Evolutionary conservation across 1,284 basidiomycete species (phyloP).

Genomic region (Lentinula novae-zelandiae): DNA sequence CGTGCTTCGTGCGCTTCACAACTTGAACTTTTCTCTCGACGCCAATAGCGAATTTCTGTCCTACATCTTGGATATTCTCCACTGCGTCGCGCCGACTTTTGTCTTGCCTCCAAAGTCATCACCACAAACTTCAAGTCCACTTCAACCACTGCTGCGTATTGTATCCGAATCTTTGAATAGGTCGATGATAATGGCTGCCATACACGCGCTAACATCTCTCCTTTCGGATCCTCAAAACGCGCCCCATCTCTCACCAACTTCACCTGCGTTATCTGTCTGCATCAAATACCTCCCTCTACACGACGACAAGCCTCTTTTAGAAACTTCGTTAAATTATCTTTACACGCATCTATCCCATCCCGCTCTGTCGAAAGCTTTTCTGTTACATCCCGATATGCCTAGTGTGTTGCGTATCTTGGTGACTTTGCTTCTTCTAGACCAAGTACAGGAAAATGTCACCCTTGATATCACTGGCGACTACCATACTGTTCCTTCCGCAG

Average conservation of each 20-base stretch:
- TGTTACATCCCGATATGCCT: conserved; percentile 66
- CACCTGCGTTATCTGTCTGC: conserved; percentile 55
- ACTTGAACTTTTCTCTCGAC: conserved; percentile 53
- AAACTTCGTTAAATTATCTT: conserved; percentile 70
- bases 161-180: conserved; percentile 61
- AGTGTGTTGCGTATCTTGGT: conserved; percentile 64
- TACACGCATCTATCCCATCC: conserved; percentile 74
- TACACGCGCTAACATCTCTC: conserved; percentile 56
- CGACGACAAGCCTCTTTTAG: conserved; percentile 62
- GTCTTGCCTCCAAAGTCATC: conserved; percentile 32
- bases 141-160: conserved; percentile 50
- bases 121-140: conserved; percentile 33
- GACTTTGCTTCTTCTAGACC: conserved; percentile 61
- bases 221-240: conserved; percentile 61
- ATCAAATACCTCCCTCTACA: conserved; percentile 75
- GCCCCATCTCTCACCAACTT: conserved; percentile 46
- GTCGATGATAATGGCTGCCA: conserved; percentile 62
- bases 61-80: conserved; percentile 64
- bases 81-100: conserved; percentile 42
- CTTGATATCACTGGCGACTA: conserved; percentile 57
- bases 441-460: conserved; percentile 62
- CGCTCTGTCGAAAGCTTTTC: conserved; percentile 72
- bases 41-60: conserved; percentile 66
- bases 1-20: conserved; percentile 53
- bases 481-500: conserved; percentile 49